phyloP scores from a whole-genome alignment of 345 rosid genomes.

The Draba incana region DNA sequence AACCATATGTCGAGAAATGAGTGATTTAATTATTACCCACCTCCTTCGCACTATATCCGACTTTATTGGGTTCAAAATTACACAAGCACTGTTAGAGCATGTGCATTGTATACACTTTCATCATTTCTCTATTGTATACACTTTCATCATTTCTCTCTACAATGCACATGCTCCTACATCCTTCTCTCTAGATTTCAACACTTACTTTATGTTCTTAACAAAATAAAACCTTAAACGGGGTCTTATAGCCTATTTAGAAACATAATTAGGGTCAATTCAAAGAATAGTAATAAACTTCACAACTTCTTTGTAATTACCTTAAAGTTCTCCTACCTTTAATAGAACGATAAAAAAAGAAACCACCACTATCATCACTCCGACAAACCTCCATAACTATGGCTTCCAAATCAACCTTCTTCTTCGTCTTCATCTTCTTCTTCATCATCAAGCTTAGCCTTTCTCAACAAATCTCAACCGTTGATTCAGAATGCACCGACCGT shows the following conservation, averaged over 20 bases:
- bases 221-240: not conserved
- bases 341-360: slow-evolving; percentile 1
- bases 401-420: slow-evolving; percentile 36
- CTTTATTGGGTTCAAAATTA: no score
- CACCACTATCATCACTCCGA: slow-evolving; percentile 32
- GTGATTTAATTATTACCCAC: no score
- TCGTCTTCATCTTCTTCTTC: slow-evolving; percentile 29
- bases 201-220: slow-evolving; percentile 6
- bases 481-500: slow-evolving; percentile 61
- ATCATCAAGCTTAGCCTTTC: slow-evolving; percentile 30
- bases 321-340: not conserved
- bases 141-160: no score
- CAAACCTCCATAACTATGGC: slow-evolving; percentile 41
- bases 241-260: rapidly evolving
- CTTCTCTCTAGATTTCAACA: slow-evolving; percentile 17
- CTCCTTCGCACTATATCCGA: no score
- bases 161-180: no score
- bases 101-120: no score
- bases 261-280: not conserved
- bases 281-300: not conserved
- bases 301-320: slow-evolving; percentile 5
- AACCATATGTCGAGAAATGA: no score
- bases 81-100: not conserved
- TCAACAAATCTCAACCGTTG: slow-evolving; percentile 41
- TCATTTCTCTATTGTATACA: no score